phyloP scores from a whole-genome alignment of 2,329 filamentous ascomycete species.

The Aspergillus sp. region DNA sequence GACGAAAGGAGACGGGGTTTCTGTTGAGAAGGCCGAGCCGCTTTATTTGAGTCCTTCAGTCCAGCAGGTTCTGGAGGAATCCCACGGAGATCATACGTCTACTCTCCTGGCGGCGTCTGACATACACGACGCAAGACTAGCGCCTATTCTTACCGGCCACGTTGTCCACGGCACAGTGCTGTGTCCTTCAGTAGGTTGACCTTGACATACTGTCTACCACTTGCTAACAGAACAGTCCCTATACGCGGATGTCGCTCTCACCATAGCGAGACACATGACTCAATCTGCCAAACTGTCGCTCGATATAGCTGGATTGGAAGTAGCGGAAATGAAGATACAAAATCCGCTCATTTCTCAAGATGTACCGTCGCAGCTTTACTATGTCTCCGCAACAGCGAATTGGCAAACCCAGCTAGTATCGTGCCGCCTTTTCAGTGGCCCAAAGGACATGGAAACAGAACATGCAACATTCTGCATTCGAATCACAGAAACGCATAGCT shows the following conservation, averaged over 20 bases:
- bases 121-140: slow-evolving; percentile 5
- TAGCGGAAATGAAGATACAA: slow-evolving; percentile 65
- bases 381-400: slow-evolving; percentile 7
- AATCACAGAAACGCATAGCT: background rate
- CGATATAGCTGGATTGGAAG: slow-evolving; percentile 60
- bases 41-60: slow-evolving; percentile 62
- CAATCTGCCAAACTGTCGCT: slow-evolving; percentile 48
- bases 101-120: slow-evolving; percentile 7
- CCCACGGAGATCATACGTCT: slow-evolving; percentile 60
- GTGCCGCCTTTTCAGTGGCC: slow-evolving; percentile 5
- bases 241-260: slow-evolving; percentile 65
- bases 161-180: slow-evolving; percentile 66
- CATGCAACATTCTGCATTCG: slow-evolving; percentile 8
- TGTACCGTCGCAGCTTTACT: slow-evolving; percentile 3
- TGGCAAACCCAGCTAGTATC: slow-evolving; percentile 2
- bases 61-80: slow-evolving; percentile 63
- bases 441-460: background rate
- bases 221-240: slow-evolving; percentile 30
- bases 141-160: slow-evolving; percentile 63
- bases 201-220: background rate
- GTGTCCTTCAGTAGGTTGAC: slow-evolving; percentile 47
- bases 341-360: slow-evolving; percentile 61
- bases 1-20: slow-evolving; percentile 56
- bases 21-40: background rate
- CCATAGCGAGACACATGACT: slow-evolving; percentile 64